A percentile compares a stretch with the other conserved stretches of the same genome.
Conservation (phyloP, 176 grass and related monocot genomes). For the Lolium perenne region DNA sequence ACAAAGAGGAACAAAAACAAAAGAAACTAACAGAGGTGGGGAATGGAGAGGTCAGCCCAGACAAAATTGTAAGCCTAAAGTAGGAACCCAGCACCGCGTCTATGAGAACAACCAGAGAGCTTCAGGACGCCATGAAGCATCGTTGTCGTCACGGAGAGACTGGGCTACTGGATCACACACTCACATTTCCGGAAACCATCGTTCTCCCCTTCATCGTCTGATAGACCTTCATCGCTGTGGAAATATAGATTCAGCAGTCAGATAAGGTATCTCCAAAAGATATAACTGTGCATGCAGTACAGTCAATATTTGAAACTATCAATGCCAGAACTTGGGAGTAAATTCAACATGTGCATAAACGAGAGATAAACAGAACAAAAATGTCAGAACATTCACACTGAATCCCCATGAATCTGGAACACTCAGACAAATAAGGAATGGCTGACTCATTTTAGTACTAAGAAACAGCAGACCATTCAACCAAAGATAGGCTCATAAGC, state of each 20-base stretch:
- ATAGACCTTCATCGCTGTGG: conserved; percentile 67
- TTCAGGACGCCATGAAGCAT: conserved; percentile 5
- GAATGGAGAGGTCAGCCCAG: conserved; percentile 7
- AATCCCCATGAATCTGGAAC: background rate
- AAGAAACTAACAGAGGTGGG: background rate
- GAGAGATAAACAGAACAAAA: background rate
- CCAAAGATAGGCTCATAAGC: background rate
- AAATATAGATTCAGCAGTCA: conserved; percentile 30
- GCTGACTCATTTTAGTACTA: background rate
- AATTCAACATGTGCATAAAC: background rate
- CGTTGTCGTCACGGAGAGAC: background rate
- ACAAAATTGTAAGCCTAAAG: conserved; percentile 56
- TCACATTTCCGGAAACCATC: conserved; percentile 78
- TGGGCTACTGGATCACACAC: conserved; percentile 52
- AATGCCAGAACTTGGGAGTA: background rate
- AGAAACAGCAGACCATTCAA: conserved; percentile 5
- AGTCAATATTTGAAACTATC: background rate
- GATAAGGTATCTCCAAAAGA: background rate
- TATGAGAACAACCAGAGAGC: background rate
- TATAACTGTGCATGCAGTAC: background rate
- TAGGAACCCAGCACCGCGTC: background rate
- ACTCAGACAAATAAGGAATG: background rate
- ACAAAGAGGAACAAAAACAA: background rate
- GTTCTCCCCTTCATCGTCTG: conserved; percentile 67
- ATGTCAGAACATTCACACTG: background rate